Percentiles rank a stretch among this genome's conserved stretches.
Evolutionary conservation across 768 basidiomycete genomes (phyloP).

Genomic region (Rhodotorula paludigena): DNA sequence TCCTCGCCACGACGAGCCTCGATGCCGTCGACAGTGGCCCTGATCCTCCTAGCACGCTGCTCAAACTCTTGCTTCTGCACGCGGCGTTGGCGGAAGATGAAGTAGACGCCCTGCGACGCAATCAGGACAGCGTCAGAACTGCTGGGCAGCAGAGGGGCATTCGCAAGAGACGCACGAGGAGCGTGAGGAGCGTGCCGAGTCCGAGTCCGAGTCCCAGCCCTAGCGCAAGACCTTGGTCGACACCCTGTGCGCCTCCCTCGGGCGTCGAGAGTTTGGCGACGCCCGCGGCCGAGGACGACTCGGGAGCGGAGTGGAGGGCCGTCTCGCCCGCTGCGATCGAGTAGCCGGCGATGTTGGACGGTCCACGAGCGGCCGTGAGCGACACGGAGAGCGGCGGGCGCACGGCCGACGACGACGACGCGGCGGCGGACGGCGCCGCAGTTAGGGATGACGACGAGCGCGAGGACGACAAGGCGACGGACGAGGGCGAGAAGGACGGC

Average conservation of each 20-base stretch:
- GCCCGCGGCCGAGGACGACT: not conserved
- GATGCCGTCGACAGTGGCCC: not conserved
- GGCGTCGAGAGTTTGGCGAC: no score
- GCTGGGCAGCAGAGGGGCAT: not conserved
- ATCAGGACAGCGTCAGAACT: not conserved
- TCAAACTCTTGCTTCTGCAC: constrained; percentile 8
- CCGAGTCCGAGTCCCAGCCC: constrained; percentile 16
- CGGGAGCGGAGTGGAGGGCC: not conserved
- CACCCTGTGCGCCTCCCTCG: not conserved
- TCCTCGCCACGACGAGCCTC: not conserved
- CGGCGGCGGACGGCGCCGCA: not conserved
- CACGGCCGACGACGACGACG: not conserved
- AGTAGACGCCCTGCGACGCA: not conserved
- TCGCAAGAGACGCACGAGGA: not conserved
- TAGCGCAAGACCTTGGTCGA: constrained; percentile 1
- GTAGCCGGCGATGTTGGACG: constrained; percentile 12
- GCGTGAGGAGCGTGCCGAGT: not conserved
- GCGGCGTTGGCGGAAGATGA: constrained; percentile 5
- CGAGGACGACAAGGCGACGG: not conserved
- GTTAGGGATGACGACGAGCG: not conserved
- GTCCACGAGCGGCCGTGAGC: not conserved
- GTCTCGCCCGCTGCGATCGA: constrained; percentile 8
- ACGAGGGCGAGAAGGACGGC: not conserved
- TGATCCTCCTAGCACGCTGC: constrained; percentile 8
- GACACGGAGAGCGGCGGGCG: not conserved